These are phyloP conservation scores for Mortierella sp. DNA, from an alignment of 371 early-diverging fungal genomes.

Conservation along the genomic window DNA sequence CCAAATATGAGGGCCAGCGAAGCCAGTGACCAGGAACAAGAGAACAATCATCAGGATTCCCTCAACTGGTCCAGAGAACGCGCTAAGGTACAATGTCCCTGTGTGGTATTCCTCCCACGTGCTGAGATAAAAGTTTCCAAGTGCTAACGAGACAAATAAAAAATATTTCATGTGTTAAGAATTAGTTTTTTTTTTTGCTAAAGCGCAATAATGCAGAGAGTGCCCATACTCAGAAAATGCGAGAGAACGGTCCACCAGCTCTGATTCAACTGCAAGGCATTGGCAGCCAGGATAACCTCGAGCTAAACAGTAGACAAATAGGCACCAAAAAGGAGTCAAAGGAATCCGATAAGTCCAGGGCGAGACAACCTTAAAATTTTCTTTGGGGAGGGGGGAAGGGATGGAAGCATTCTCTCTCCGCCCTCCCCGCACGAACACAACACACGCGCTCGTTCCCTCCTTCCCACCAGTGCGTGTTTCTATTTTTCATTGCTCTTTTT, in stretches of 20 bases:
- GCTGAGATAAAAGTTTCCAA: constrained; percentile 90
- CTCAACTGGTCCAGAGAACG: constrained; percentile 97
- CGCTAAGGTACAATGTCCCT: constrained; percentile 88
- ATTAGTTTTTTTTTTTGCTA: no score
- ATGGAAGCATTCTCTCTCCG: no score
- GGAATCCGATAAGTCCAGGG: not conserved
- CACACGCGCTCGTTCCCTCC: constrained; percentile 8
- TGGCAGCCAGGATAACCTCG: constrained; percentile 43
- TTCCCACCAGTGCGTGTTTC: not conserved
- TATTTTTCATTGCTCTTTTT: not conserved
- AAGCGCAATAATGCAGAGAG: no score
- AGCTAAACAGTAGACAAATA: constrained; percentile 21
- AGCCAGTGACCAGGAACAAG: constrained; percentile 76
- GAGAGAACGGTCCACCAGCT: constrained; percentile 78
- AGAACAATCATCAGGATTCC: constrained; percentile 83
- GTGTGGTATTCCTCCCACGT: constrained; percentile 98
- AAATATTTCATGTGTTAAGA: constrained; percentile 7
- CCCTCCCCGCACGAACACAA: not conserved
- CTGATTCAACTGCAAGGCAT: constrained; percentile 78
- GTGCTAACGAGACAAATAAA: constrained; percentile 70
- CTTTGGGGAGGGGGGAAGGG: constrained; percentile 5
- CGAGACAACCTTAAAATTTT: constrained; percentile 27
- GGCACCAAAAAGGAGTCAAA: not conserved
- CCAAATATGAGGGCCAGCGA: constrained; percentile 70
- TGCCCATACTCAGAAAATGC: constrained; percentile 55